These are phyloP conservation scores for Lachancea sp. DNA, from an alignment of 805 yeast genomes.

Conservation along the genomic window DNA sequence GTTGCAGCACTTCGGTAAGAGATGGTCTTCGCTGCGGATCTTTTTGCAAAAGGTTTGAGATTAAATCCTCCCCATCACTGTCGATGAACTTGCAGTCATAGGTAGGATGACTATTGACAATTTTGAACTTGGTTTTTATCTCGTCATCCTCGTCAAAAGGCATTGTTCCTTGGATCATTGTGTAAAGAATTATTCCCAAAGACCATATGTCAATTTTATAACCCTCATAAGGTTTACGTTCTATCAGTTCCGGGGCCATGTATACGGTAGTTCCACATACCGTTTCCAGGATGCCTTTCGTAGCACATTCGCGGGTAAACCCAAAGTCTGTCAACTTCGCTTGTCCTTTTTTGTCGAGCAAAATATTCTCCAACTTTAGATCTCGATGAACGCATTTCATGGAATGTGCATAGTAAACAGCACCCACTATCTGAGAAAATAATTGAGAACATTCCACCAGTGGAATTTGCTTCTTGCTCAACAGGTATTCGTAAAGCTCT, in stretches of 20 bases:
- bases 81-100: constrained; percentile 43
- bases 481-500: constrained; percentile 63
- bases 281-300: constrained; percentile 59
- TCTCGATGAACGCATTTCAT: constrained; percentile 80
- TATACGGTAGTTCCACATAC: constrained; percentile 92
- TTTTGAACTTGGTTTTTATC: constrained; percentile 48
- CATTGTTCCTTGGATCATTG: constrained; percentile 77
- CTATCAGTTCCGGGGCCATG: constrained; percentile 91
- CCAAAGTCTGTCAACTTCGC: constrained; percentile 90
- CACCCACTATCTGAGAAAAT: constrained; percentile 58
- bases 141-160: constrained; percentile 87
- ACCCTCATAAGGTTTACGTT: constrained; percentile 67
- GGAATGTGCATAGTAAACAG: constrained; percentile 64
- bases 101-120: constrained; percentile 59
- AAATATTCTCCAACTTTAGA: constrained; percentile 71
- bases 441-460: constrained; percentile 44
- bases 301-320: constrained; percentile 71
- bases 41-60: constrained; percentile 54
- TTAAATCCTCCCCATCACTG: constrained; percentile 43
- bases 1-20: constrained; percentile 43
- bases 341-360: constrained; percentile 49
- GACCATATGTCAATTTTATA: constrained; percentile 86
- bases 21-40: constrained; percentile 60
- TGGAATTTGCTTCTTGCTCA: constrained; percentile 46
- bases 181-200: constrained; percentile 79